Evolutionary conservation across 805 yeast genomes (phyloP), one percentile per base, ranked within the genome.

Genomic region (Saturnispora zaruensis): DNA sequence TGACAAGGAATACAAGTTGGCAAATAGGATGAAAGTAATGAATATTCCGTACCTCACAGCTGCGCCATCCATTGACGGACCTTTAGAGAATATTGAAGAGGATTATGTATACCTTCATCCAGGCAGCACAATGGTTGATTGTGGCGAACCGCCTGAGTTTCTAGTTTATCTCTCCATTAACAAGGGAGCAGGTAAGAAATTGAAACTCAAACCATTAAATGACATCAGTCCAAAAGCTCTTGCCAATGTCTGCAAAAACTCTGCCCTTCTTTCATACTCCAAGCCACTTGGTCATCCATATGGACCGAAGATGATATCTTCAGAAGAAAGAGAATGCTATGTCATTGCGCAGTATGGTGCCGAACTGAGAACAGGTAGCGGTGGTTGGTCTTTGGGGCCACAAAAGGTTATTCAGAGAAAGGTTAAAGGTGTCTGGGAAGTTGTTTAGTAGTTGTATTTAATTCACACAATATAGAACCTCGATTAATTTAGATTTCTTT

Each of bases 381-480:
- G 96, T 20, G 96, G 96, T 7, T 91, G 96, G 95, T 96, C 91
- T 58, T 67, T 91, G 46, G 95, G 93, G 6, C 85, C 82, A 3
- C 71, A 83, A 25, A 83, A 87, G 62, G 93, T 89, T 2, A 70
- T 71, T 1, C 96, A 91, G 63, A 73, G 71, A 52, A 86, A 83
- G 60, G 64, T 71, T 6, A 67, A 74, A 33, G 93, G 95, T 0
- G 71, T 70, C 26, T 91, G 97, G 97, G 69, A 69, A 4, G 54
- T 53, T n/a, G 52, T 58, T 30, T 50, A 37, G 46, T 5, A 21
- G 23, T 11, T 20, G 6, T 23, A 13, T 5, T 38, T 16, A 11
- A 38, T 21, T 18, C 11, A 14, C 40, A 16, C 40, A 6, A 7
- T n/a, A 16, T 16, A 9, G 24, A 18, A 36, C 20, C 6, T 11